Base-by-base conservation (phyloP, 2,329 filamentous ascomycete species). In the Raffaelea arxii region DNA sequence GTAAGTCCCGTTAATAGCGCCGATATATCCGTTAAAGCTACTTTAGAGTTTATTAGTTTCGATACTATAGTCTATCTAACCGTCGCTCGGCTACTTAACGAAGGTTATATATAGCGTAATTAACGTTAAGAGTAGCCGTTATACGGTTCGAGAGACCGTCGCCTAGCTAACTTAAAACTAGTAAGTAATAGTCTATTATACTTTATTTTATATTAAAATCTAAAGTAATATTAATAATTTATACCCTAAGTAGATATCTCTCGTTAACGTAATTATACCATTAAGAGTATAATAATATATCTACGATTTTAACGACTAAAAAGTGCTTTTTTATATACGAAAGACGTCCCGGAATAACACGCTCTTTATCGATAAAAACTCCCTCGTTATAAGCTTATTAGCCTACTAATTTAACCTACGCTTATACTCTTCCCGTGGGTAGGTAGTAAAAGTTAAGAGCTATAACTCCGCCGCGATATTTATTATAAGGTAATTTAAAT, bases 191-290 rank as follows among this genome's bases (percentile, higher is more conserved):
- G 19, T 41, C 7, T 19, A 19, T 16, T 41, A 41, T 5, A 9
- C 24, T 7, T 41, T 41, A 41, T 41, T 41, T 21, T 41, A 41
- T 4, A 16, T 23, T 41, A 41, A 41, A 22, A 41, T 41, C 38
- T 41, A 41, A 21, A 41, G 7, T 21, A 41, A 9, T 24, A 41
- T 24, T 5, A 41, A 10, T 22, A 41, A 14, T 21, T 41, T 21
- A 11, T 41, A 41, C 21, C 24, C 23, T 41, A 7, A 16, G 23
- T 21, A 7, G 19, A 41, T 19, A 24, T 41, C 21, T 21, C 27
- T 32, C 16, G 27, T 32, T 32, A 32, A 32, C 16, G 16, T 10
- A 32, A 32, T 32, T 32, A 32, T 16, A 16, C 27, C 10, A 10
- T 32, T 32, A 32, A 32, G 16, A 16, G 9, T 32, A 32, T 32